phyloP scores from a whole-genome alignment of 805 yeast species.

The Yamadazyma insecticola region DNA sequence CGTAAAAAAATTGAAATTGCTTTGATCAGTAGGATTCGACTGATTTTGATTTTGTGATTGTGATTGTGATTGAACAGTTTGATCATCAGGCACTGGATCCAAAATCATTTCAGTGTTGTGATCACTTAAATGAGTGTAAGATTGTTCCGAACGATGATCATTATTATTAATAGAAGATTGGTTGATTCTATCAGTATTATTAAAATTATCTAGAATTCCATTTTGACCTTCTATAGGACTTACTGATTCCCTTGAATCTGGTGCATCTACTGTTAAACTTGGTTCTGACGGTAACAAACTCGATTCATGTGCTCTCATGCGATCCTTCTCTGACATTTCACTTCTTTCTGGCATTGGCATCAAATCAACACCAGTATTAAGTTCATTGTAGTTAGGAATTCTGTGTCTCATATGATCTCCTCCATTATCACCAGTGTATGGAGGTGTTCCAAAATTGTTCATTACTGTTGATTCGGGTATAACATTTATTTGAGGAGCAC shows the following conservation, averaged over 20 bases:
- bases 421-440: constrained; percentile 15
- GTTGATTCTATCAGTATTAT: not conserved
- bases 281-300: constrained; percentile 59
- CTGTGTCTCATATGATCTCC: constrained; percentile 2
- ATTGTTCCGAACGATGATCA: no score
- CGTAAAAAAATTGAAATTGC: constrained; percentile 5
- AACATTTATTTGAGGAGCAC: constrained; percentile 8
- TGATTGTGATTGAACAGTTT: no score
- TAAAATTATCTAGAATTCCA: constrained; percentile 3
- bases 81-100: no score
- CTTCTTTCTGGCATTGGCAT: constrained; percentile 12
- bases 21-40: constrained; percentile 1
- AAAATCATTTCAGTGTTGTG: no score
- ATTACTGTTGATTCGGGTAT: constrained; percentile 15
- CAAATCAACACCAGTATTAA: constrained; percentile 3
- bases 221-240: constrained; percentile 16
- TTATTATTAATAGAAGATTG: no score
- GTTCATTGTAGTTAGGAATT: constrained; percentile 25
- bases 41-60: constrained; percentile 1
- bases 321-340: constrained; percentile 54
- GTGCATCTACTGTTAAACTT: constrained; percentile 16
- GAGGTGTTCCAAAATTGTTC: constrained; percentile 23
- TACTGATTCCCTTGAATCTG: constrained; percentile 16
- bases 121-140: no score
- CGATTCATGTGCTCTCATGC: constrained; percentile 48